Conservation (phyloP, 371 early-diverging fungal species). For the Mucor indicus region DNA sequence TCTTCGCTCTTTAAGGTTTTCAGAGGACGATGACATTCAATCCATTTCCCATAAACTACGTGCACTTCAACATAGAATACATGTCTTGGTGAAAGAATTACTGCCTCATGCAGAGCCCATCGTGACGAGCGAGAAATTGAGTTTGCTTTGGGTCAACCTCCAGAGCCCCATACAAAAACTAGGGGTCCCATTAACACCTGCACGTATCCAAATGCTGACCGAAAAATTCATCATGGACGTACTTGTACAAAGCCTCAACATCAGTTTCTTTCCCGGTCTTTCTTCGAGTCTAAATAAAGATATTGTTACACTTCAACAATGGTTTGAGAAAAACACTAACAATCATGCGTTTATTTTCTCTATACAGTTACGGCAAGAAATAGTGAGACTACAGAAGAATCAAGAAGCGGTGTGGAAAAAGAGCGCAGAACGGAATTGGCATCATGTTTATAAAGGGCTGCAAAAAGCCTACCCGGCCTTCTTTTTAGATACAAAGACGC, state of each 20-base stretch:
- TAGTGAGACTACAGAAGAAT: constrained; percentile 14
- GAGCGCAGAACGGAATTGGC: constrained; percentile 25
- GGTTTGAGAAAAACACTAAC: constrained; percentile 26
- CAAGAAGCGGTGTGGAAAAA: constrained; percentile 3
- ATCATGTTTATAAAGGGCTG: constrained; percentile 36
- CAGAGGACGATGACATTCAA: constrained; percentile 28
- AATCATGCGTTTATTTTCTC: constrained; percentile 14
- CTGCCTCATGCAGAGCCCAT: constrained; percentile 22
- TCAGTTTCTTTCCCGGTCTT: constrained; percentile 28
- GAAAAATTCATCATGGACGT: constrained; percentile 54
- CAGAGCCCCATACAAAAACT: constrained; percentile 24
- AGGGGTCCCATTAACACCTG: constrained; percentile 25
- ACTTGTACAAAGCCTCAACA: constrained; percentile 38
- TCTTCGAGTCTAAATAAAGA: constrained; percentile 18
- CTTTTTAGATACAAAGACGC: constrained; percentile 18
- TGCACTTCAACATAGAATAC: constrained; percentile 21
- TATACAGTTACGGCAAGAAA: constrained; percentile 37
- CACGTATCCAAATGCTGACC: constrained; percentile 31
- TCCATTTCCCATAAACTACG: constrained; percentile 21
- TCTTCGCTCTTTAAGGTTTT: constrained; percentile 30
- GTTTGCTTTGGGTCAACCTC: constrained; percentile 44
- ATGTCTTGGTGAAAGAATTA: constrained; percentile 21
- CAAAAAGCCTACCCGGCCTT: constrained; percentile 39
- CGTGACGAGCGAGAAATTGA: constrained; percentile 20
- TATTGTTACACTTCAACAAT: constrained; percentile 13